phyloP scores from a whole-genome alignment of 345 rosid genomes.

The Eucalyptus curtisii region DNA sequence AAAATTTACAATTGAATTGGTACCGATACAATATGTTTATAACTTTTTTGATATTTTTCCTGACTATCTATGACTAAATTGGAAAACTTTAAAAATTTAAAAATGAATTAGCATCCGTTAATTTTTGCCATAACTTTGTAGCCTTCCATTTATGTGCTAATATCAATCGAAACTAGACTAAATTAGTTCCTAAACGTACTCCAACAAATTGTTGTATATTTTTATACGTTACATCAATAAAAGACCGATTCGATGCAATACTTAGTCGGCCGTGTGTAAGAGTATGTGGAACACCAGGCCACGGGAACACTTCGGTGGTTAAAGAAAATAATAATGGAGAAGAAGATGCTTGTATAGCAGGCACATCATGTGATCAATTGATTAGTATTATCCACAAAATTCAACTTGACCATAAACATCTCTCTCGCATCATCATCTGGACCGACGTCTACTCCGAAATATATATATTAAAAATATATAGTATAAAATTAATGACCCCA shows the following conservation, averaged over 20 bases:
- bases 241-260: neutral
- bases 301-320: neutral
- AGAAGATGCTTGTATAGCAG: neutral
- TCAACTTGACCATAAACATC: neutral
- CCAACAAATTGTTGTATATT: neutral
- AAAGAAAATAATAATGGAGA: neutral
- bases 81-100: neutral
- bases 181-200: neutral
- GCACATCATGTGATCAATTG: neutral
- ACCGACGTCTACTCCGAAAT: neutral
- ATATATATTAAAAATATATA: neutral
- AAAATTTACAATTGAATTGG: no score
- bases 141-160: neutral
- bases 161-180: neutral
- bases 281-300: neutral
- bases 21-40: no score
- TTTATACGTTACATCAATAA: neutral
- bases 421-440: neutral
- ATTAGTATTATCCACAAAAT: neutral
- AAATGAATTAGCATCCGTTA: neutral
- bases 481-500: neutral
- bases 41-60: no score
- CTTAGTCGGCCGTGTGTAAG: neutral
- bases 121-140: neutral
- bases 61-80: neutral